These are phyloP conservation scores for Sordaria brevicollis DNA, from an alignment of 495 filamentous ascomycete species.

Conservation along the genomic window DNA sequence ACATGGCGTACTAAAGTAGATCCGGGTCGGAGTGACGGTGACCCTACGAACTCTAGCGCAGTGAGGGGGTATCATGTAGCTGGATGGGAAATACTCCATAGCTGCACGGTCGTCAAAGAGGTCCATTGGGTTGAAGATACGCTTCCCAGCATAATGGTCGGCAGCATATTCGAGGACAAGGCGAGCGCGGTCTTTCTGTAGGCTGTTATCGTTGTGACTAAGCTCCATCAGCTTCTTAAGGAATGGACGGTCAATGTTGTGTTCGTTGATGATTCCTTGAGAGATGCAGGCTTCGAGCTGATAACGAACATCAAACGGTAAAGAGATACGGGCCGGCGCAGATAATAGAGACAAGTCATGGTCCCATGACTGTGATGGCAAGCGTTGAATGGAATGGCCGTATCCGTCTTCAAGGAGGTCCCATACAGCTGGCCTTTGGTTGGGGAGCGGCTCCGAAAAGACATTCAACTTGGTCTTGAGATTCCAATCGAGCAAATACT, in stretches of 20 bases:
- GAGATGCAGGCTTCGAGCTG: constrained; percentile 91
- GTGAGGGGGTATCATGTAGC: constrained; percentile 52
- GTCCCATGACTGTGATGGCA: constrained; percentile 6
- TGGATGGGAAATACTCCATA: constrained; percentile 32
- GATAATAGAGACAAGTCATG: constrained; percentile 25
- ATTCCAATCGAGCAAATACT: constrained; percentile 65
- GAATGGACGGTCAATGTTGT: constrained; percentile 58
- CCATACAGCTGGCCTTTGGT: constrained; percentile 36
- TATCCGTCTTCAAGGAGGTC: constrained; percentile 39
- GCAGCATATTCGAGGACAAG: constrained; percentile 30
- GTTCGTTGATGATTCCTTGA: constrained; percentile 65
- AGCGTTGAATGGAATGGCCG: not conserved
- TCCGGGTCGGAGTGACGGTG: constrained; percentile 69
- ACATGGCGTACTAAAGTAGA: constrained; percentile 65
- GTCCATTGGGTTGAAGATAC: constrained; percentile 60
- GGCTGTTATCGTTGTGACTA: constrained; percentile 1
- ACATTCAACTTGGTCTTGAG: constrained; percentile 33
- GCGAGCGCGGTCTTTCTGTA: constrained; percentile 19
- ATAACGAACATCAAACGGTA: constrained; percentile 71
- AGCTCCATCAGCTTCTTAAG: constrained; percentile 48
- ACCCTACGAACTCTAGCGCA: constrained; percentile 68
- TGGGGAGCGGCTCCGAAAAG: constrained; percentile 17
- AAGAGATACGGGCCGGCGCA: constrained; percentile 24
- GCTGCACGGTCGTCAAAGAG: constrained; percentile 50
- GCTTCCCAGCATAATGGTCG: constrained; percentile 31